Base-by-base conservation (phyloP, 1,284 basidiomycete genomes). In the Athelia sp. region DNA sequence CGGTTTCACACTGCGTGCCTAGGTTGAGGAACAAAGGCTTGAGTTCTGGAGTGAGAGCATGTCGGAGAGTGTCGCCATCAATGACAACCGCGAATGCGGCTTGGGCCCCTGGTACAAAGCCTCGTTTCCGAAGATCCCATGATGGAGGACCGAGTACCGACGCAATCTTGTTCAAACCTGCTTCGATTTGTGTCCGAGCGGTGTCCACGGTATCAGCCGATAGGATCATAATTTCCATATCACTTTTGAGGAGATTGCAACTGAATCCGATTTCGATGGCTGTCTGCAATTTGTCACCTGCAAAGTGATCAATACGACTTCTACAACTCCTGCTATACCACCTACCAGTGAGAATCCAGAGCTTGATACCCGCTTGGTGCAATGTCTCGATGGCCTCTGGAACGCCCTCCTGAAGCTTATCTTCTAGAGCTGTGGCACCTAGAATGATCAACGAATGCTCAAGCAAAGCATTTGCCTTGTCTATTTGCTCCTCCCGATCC, bases 211-310 rank as follows among this genome's bases (percentile, higher is more conserved):
- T 80, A 55, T 93, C 90, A 0, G 95, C 90, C 0, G 92, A 93
- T 32, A 98, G 76, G 61, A 98, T 98, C 93, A 98, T 98, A 54
- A 98, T 75, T 56, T 98, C 94, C 89, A 92, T 96, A 53, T 89
- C 83, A 62, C 78, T 85, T 68, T 94, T 95, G 54, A 97, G 79
- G 13, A 97, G 72, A 64, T 96, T 96, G 70, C 94, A 97, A 58
- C 87, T 86, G 77, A 93, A 94, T 24, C 87, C 74, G 50, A 98
- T 98, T 66, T 98, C 95, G 62, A 98, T 98, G 17, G 95, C 95
- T 2, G 95, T 98, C 69, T 98, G 95, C 1, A 98, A 78, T 69
- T 98, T 98, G 73, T 98, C 95, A 45, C 94, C 94, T 82, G 64
- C 2, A 52, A 34, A 18, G 44, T 57, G 21, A 36, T 43, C 11